Percentiles rank a stretch among this genome's conserved stretches.
phyloP scores from a whole-genome alignment of 345 rosid genomes.

The Eucalyptus pauciflora region DNA sequence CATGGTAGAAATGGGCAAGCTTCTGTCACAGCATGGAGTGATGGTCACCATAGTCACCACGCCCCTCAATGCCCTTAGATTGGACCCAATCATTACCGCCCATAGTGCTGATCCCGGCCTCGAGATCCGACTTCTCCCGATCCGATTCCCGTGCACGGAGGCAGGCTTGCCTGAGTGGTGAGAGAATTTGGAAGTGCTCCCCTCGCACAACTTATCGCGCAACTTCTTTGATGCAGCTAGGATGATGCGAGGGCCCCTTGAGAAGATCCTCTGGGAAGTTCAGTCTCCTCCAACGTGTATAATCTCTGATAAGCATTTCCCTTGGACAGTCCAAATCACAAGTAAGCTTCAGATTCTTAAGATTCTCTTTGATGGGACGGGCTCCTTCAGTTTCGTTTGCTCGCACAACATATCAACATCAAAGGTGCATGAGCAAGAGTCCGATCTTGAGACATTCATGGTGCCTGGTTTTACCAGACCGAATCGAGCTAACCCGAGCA shows the following conservation, averaged over 20 bases:
- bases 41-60: not conserved
- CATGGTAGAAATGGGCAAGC: not conserved
- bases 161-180: not conserved
- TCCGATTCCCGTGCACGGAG: not conserved
- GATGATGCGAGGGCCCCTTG: not conserved
- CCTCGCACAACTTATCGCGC: not conserved
- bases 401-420: constrained; percentile 2
- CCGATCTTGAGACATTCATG: constrained; percentile 12
- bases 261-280: not conserved
- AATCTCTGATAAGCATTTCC: constrained; percentile 17
- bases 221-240: not conserved
- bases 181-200: not conserved
- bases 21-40: not conserved
- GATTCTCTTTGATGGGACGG: constrained; percentile 28
- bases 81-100: not conserved
- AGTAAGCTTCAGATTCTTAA: constrained; percentile 15
- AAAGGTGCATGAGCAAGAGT: not conserved
- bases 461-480: constrained; percentile 19
- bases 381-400: constrained; percentile 13
- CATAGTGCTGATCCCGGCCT: not conserved
- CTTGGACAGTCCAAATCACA: constrained; percentile 28
- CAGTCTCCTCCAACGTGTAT: constrained; percentile 22
- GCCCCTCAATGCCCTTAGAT: not conserved
- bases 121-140: not conserved
- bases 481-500: constrained; percentile 5